phyloP scores from a whole-genome alignment of 1,284 basidiomycete species.

The Agaricales sp. region DNA sequence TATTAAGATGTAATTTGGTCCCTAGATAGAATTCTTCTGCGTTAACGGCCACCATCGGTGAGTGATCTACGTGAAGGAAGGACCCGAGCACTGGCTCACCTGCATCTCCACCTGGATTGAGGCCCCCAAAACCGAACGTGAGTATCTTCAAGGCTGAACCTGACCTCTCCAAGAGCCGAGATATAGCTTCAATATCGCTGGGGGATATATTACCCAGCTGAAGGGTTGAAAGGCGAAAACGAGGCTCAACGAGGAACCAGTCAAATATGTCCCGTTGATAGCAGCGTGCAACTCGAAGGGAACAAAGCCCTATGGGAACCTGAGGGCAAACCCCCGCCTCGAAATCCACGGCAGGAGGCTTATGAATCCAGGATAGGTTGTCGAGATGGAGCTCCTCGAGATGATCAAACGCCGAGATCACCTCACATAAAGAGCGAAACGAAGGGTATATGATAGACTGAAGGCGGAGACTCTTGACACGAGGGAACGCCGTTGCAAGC shows the following conservation, averaged over 20 bases:
- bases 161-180: neutral
- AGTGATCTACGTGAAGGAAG: neutral
- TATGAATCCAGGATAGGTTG: neutral
- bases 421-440: neutral
- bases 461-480: neutral
- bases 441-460: neutral
- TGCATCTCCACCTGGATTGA: neutral
- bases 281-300: neutral
- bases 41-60: neutral
- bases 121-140: neutral
- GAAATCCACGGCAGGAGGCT: neutral
- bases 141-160: neutral
- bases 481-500: neutral
- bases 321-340: neutral
- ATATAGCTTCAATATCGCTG: neutral
- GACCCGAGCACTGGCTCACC: neutral
- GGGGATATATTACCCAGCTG: neutral
- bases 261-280: neutral
- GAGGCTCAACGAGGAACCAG: neutral
- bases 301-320: neutral
- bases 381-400: neutral
- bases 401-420: neutral
- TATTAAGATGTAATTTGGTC: neutral
- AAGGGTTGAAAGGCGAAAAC: neutral
- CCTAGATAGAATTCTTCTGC: neutral